Evolutionary conservation across 768 basidiomycete species (phyloP).

Genomic region (Rossbeevera mucosa): DNA sequence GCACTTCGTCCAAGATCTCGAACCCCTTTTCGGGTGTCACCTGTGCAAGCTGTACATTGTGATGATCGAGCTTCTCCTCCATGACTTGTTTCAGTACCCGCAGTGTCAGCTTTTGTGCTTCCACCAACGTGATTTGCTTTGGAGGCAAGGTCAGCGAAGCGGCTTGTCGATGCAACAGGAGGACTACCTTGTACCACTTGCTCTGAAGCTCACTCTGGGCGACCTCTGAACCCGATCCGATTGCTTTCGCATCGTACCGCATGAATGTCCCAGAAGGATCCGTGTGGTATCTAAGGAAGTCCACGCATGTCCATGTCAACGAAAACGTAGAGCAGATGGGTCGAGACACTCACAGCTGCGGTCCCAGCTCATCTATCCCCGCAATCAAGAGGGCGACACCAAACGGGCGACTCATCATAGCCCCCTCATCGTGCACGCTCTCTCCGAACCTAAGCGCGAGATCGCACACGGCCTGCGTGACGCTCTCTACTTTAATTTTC

Average conservation of each 20-base stretch:
- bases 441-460: conserved; percentile 95
- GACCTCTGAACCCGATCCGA: conserved; percentile 96
- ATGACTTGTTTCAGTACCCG: conserved; percentile 97
- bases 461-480: conserved; percentile 97
- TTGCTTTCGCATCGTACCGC: conserved; percentile 96
- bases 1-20: conserved; percentile 77
- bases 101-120: conserved; percentile 83
- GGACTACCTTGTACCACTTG: conserved; percentile 86
- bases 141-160: conserved; percentile 9
- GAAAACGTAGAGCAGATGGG: too few relatives aligned
- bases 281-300: conserved; percentile 77
- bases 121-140: conserved; percentile 90
- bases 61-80: conserved; percentile 99
- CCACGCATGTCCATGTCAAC: conserved; percentile 1
- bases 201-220: conserved; percentile 97
- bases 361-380: conserved; percentile 94
- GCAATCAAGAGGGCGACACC: conserved; percentile 96
- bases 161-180: neutral
- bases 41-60: conserved; percentile 97
- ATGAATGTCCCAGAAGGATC: conserved; percentile 98
- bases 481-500: conserved; percentile 94
- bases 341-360: conserved; percentile 73
- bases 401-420: conserved; percentile 99
- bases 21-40: conserved; percentile 86
- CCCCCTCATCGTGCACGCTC: conserved; percentile 98